Evolutionary conservation across 2,329 filamentous ascomycete genomes (phyloP).

Genomic region (Trichoderma sp.): DNA sequence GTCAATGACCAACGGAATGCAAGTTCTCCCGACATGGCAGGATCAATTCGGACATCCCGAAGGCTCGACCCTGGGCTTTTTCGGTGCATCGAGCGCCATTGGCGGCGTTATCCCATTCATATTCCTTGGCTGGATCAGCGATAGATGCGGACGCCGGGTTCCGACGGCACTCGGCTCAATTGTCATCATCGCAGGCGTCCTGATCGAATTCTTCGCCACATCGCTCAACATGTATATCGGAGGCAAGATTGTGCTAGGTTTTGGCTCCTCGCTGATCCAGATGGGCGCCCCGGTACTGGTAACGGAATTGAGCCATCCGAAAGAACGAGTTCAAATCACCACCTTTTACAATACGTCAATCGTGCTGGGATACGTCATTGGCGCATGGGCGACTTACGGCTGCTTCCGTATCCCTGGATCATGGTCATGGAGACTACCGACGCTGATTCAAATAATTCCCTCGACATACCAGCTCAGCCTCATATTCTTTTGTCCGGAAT

Average conservation of each 20-base stretch:
- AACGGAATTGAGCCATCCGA: constrained; percentile 43
- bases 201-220: constrained; percentile 38
- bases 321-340: constrained; percentile 39
- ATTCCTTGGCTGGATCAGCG: constrained; percentile 37
- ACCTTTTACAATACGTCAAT: constrained; percentile 43
- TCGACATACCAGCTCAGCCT: constrained; percentile 42
- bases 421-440: constrained; percentile 55
- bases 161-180: constrained; percentile 39
- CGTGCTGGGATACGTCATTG: constrained; percentile 39
- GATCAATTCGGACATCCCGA: constrained; percentile 38
- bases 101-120: constrained; percentile 40
- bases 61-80: constrained; percentile 39
- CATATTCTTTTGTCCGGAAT: constrained; percentile 56
- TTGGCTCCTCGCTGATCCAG: constrained; percentile 39
- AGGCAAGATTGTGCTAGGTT: constrained; percentile 39
- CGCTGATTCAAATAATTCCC: constrained; percentile 50
- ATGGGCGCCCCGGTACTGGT: constrained; percentile 44
- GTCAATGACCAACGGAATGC: constrained; percentile 43
- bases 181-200: constrained; percentile 39
- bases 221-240: constrained; percentile 39
- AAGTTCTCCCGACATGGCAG: constrained; percentile 39
- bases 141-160: constrained; percentile 35
- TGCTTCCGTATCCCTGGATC: constrained; percentile 27
- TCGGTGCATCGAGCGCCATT: constrained; percentile 40
- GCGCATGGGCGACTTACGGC: constrained; percentile 39